These are phyloP conservation scores for Penstemon eatonii DNA, from an alignment of 257 asterid genomes.

Conservation along the genomic window DNA sequence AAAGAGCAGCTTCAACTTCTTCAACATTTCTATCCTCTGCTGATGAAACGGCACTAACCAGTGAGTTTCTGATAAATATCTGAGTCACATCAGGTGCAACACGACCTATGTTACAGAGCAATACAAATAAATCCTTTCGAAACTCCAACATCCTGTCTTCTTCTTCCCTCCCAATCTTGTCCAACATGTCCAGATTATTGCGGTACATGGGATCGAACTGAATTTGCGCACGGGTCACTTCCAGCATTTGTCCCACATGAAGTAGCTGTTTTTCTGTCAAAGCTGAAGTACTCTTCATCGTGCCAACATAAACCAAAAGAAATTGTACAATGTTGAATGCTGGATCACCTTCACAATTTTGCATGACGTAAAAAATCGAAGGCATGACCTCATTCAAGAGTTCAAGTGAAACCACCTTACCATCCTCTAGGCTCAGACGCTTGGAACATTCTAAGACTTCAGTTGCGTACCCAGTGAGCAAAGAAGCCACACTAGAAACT, in stretches of 20 bases:
- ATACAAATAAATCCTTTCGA: constrained; percentile 75
- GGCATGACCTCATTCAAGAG: constrained; percentile 90
- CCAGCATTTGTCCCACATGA: constrained; percentile 80
- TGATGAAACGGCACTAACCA: constrained; percentile 61
- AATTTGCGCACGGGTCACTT: constrained; percentile 65
- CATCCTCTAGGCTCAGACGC: constrained; percentile 59
- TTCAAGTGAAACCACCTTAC: constrained; percentile 57
- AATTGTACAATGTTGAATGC: constrained; percentile 79
- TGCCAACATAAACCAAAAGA: constrained; percentile 81
- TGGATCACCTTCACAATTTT: constrained; percentile 64
- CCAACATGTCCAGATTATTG: constrained; percentile 60
- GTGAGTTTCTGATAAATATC: constrained; percentile 69
- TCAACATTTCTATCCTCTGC: constrained; percentile 70
- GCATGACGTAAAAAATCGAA: constrained; percentile 73
- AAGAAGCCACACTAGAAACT: constrained; percentile 62
- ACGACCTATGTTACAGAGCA: constrained; percentile 77
- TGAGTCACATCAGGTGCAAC: constrained; percentile 90
- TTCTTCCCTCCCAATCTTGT: constrained; percentile 86
- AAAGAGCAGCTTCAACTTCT: constrained; percentile 95
- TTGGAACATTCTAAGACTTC: constrained; percentile 83
- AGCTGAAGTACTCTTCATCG: constrained; percentile 67
- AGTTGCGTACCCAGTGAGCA: constrained; percentile 83
- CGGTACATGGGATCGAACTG: constrained; percentile 73
- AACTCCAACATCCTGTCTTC: constrained; percentile 90
- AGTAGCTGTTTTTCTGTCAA: constrained; percentile 69